phyloP scores from a whole-genome alignment of 306 rosid genomes.

The Cyamopsis tetragonoloba region DNA sequence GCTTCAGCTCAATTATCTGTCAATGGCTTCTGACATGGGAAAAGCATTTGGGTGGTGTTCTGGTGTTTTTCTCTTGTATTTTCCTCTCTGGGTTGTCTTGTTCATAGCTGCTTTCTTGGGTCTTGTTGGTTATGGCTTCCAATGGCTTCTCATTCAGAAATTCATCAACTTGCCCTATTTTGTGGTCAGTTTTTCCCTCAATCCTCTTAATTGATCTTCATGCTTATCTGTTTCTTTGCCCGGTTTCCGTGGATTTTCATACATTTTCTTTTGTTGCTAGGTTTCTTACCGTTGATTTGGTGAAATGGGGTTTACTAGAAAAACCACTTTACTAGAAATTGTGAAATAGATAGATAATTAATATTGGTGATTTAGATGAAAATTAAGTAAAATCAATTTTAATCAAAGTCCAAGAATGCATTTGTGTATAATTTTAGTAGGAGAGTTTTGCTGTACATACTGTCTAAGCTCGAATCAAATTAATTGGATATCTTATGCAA shows the following conservation, averaged over 20 bases:
- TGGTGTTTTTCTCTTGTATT: slow-evolving; percentile 45
- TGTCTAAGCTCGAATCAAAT: too few relatives aligned
- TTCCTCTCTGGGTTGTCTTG: slow-evolving; percentile 57
- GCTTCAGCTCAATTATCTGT: slow-evolving; percentile 59
- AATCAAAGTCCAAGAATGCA: too few relatives aligned
- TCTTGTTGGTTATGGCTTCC: slow-evolving; percentile 57
- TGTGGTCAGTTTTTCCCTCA: slow-evolving; percentile 36
- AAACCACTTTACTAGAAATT: background rate
- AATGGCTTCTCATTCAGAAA: slow-evolving; percentile 55
- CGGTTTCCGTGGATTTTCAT: background rate
- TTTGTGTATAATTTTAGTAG: too few relatives aligned
- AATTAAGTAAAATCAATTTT: too few relatives aligned
- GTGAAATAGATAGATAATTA: background rate
- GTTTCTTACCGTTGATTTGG: too few relatives aligned
- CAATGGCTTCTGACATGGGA: slow-evolving; percentile 76
- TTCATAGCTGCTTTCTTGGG: slow-evolving; percentile 51
- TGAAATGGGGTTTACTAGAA: background rate
- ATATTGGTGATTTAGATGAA: too few relatives aligned
- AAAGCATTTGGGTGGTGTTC: slow-evolving; percentile 73
- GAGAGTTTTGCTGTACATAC: too few relatives aligned
- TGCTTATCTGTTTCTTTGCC: background rate
- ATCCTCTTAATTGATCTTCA: background rate
- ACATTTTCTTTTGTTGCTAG: background rate
- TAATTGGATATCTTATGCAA: too few relatives aligned
- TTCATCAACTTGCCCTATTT: slow-evolving; percentile 51